Conservation (phyloP, 1,139 yeast genomes). For the Sugiyamaella japonica region DNA sequence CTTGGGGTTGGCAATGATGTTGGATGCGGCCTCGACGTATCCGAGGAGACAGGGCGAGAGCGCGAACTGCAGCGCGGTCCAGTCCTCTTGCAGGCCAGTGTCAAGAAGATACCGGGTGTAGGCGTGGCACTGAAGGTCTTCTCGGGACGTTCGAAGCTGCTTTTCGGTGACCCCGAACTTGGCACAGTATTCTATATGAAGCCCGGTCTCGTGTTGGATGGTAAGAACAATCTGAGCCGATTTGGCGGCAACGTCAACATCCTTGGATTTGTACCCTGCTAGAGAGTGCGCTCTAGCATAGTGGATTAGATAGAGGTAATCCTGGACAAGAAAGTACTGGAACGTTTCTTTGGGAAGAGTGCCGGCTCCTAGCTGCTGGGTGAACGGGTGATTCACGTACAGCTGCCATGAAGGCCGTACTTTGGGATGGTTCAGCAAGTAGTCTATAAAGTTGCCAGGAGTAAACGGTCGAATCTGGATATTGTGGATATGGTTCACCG, state of each 20-base stretch:
- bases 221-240: conserved; percentile 55
- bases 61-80: conserved; percentile 65
- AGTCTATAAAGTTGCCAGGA: conserved; percentile 50
- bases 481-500: conserved; percentile 59
- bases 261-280: conserved; percentile 65
- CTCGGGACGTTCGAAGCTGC: conserved; percentile 49
- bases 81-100: conserved; percentile 55
- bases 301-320: conserved; percentile 65
- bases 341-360: conserved; percentile 53
- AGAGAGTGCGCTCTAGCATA: conserved; percentile 69
- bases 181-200: conserved; percentile 55
- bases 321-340: conserved; percentile 64
- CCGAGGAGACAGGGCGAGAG: conserved; percentile 80
- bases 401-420: conserved; percentile 56
- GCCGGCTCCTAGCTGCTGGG: conserved; percentile 53
- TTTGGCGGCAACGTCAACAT: conserved; percentile 50
- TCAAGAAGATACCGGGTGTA: conserved; percentile 62
- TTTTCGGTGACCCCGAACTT: conserved; percentile 50
- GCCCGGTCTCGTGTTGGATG: conserved; percentile 56
- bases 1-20: conserved; percentile 24
- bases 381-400: conserved; percentile 65
- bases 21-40: conserved; percentile 55
- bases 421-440: conserved; percentile 56
- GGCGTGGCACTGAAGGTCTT: conserved; percentile 56
- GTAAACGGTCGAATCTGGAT: conserved; percentile 41